Conservation (phyloP, 139 green algal genomes). For the Microglena sp. region DNA sequence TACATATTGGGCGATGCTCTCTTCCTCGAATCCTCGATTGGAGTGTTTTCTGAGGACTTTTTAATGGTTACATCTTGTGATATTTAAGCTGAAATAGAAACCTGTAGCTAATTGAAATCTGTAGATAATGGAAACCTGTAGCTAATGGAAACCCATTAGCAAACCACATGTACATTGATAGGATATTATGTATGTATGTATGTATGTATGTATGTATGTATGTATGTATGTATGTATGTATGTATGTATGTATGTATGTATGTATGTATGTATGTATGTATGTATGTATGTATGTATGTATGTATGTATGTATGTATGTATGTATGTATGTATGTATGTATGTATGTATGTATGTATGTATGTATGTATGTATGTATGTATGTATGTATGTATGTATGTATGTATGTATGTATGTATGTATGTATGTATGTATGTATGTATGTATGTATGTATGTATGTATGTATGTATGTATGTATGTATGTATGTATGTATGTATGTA, state of each 20-base stretch:
- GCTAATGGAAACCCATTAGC: too few relatives aligned
- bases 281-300: not conserved
- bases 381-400: not conserved
- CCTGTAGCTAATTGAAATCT: not conserved
- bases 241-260: not conserved
- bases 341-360: slow-evolving; percentile 2
- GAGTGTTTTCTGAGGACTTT: not conserved
- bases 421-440: too few relatives aligned
- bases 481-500: too few relatives aligned
- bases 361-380: slow-evolving; percentile 1
- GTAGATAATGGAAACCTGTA: slow-evolving; percentile 5
- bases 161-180: too few relatives aligned
- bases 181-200: too few relatives aligned
- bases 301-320: not conserved
- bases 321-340: not conserved
- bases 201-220: not conserved
- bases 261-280: not conserved
- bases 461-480: too few relatives aligned
- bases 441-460: slow-evolving; percentile 88
- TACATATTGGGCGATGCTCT: too few relatives aligned
- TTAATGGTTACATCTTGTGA: not conserved
- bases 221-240: not conserved
- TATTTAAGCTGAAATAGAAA: not conserved
- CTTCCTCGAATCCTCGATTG: too few relatives aligned
- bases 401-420: slow-evolving; percentile 1